A percentile compares a stretch with the other conserved stretches of the same genome.
phyloP scores from a whole-genome alignment of 2,329 filamentous ascomycete species.

The Xylogone sp. region DNA sequence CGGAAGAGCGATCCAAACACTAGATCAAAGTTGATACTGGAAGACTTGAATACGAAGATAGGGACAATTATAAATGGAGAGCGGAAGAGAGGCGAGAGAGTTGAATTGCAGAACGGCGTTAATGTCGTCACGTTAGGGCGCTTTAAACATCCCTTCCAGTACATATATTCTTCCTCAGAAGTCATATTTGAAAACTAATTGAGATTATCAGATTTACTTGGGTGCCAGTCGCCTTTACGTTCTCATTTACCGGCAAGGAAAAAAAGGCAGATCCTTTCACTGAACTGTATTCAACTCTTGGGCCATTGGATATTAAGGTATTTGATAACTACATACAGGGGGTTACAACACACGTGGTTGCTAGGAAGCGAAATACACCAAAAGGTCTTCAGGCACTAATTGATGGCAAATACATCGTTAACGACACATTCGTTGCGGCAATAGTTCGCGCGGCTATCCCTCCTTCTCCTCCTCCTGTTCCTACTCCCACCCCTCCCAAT shows the following conservation, averaged over 20 bases:
- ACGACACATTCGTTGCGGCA: conserved; percentile 67
- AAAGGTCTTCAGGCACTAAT: conserved; percentile 85
- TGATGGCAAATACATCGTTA: conserved; percentile 74
- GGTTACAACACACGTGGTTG: conserved; percentile 81
- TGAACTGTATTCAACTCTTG: conserved; percentile 61
- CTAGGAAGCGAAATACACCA: conserved; percentile 84
- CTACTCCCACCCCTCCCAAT: conserved; percentile 48
- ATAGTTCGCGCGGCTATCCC: conserved; percentile 54
- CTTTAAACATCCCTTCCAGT: conserved; percentile 62
- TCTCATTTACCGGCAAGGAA: conserved; percentile 71
- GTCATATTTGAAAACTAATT: conserved; percentile 1
- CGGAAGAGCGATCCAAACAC: conserved; percentile 15
- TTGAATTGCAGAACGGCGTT: conserved; percentile 50
- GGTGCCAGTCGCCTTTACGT: conserved; percentile 76
- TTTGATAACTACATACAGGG: conserved; percentile 65
- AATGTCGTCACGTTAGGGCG: conserved; percentile 71
- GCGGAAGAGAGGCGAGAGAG: conserved; percentile 60
- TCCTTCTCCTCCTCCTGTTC: conserved; percentile 51
- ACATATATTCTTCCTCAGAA: conserved; percentile 12
- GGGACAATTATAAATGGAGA: conserved; percentile 76
- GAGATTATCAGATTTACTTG: conserved; percentile 61
- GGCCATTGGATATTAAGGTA: conserved; percentile 86
- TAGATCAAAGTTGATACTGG: conserved; percentile 68
- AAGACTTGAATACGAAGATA: conserved; percentile 78
- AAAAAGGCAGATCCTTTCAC: conserved; percentile 62